Evolutionary conservation across 129 eudicot species (phyloP), one percentile per base, ranked within the genome.

Genomic region (Chrysanthemum seticuspe): DNA sequence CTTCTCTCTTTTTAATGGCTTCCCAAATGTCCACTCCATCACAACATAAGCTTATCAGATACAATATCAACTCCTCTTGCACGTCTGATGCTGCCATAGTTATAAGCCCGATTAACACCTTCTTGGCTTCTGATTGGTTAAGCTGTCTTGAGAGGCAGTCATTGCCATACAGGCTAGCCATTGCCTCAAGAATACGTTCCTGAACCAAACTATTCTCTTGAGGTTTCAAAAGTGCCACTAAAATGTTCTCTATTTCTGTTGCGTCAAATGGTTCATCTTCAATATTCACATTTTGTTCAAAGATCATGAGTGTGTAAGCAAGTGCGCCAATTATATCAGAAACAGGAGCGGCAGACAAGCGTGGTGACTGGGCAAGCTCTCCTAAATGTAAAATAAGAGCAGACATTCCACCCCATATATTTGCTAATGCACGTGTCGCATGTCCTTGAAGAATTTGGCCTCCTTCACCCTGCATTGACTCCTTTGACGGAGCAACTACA

Each of bases 401-500:
- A 69, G 91, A 69, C 91, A 85, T 81, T 18, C 97, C 97, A 66
- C 91, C 97, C 66, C 84, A 80, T 73, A 85, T 88, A 76, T 87
- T 81, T 6, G 95, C 89, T 60, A 90, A 78, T 63, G 97, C 84
- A 76, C 75, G 81, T 19, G 86, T 82, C 3, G 97, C 86, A 73
- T 78, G 91, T 34, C 58, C 73, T 71, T 90, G 97, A 78, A 90
- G 89, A 59, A 76, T 76, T 54, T 74, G 89, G 50, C 89, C 91
- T 8, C 86, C 83, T 75, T 87, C 91, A 65, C 91, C 95, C 64
- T 85, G 91, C 91, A 90, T 74, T 62, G 89, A 80, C 83, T 90
- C 97, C 64, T 90, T 90, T 7, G 95, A 87, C 40, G 97, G 95
- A 31, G 97, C 91, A 77, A 90, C 89, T 51, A 90, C 80, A 65